phyloP scores from a whole-genome alignment of 2,329 filamentous ascomycete genomes.

The Rutstroemia sp. region DNA sequence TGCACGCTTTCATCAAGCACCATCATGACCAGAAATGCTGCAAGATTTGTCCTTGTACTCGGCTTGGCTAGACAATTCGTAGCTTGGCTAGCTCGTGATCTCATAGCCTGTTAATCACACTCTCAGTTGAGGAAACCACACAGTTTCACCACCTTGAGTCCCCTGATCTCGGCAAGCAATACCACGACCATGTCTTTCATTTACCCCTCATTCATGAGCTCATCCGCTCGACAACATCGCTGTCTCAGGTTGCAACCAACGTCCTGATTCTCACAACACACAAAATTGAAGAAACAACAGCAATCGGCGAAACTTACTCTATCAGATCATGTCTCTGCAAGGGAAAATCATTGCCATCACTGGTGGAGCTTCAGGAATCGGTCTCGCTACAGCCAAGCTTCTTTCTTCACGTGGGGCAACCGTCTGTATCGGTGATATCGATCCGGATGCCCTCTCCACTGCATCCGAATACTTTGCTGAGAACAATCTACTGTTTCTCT shows the following conservation, averaged over 20 bases:
- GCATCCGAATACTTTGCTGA: constrained; percentile 29
- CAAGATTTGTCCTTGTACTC: not conserved
- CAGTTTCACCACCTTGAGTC: not conserved
- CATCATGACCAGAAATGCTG: not conserved
- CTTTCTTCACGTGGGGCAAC: constrained; percentile 20
- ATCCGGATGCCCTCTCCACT: constrained; percentile 15
- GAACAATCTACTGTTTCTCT: constrained; percentile 17
- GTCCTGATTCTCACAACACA: not conserved
- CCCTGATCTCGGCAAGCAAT: not conserved
- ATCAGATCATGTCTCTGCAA: constrained; percentile 20
- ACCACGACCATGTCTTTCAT: not conserved
- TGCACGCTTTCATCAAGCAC: not conserved
- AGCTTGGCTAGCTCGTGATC: not conserved
- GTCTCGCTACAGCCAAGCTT: constrained; percentile 60
- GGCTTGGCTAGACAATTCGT: not conserved
- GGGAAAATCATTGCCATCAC: constrained; percentile 65
- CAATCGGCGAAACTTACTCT: not conserved
- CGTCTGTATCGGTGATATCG: constrained; percentile 22
- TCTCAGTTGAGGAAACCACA: not conserved
- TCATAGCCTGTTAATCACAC: not conserved
- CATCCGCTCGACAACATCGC: not conserved
- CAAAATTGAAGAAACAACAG: not conserved
- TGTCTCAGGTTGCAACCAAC: not conserved
- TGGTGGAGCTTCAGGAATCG: constrained; percentile 69
- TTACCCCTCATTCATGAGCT: not conserved